Percentiles rank a stretch among this genome's conserved stretches.
Conservation (phyloP, 139 green algal genomes). For the Prasinococcaceae sp. region DNA sequence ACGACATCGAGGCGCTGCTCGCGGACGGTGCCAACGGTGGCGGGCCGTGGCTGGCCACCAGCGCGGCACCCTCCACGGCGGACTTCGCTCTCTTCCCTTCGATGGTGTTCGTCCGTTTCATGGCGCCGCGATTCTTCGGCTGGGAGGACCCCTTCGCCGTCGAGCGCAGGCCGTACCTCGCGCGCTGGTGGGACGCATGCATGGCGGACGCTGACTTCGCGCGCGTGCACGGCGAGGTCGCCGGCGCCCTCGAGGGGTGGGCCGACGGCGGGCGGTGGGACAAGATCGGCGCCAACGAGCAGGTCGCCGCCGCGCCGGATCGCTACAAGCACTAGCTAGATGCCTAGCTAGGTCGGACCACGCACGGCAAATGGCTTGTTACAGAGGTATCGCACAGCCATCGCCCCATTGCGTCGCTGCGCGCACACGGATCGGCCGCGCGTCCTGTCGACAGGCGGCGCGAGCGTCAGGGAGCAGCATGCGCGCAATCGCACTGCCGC, state of each 20-base stretch:
- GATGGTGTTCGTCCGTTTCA: background rate
- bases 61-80: too few relatives aligned
- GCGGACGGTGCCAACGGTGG: background rate
- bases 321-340: too few relatives aligned
- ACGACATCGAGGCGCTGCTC: conserved; percentile 40
- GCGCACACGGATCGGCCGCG: too few relatives aligned
- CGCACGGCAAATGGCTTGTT: too few relatives aligned
- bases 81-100: background rate
- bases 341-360: too few relatives aligned
- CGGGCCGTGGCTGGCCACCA: too few relatives aligned
- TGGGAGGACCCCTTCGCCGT: background rate
- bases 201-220: conserved; percentile 24
- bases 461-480: too few relatives aligned
- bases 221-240: conserved; percentile 24
- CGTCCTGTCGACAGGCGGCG: too few relatives aligned
- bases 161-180: background rate
- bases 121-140: conserved; percentile 23
- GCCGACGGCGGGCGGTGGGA: conserved; percentile 4
- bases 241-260: conserved; percentile 9
- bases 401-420: too few relatives aligned
- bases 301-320: too few relatives aligned
- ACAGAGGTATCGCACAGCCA: too few relatives aligned
- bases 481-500: too few relatives aligned
- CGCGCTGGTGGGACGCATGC: conserved; percentile 37
- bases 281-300: background rate